phyloP scores from a whole-genome alignment of 2,329 filamentous ascomycete species.

The Aspergillus sp. region DNA sequence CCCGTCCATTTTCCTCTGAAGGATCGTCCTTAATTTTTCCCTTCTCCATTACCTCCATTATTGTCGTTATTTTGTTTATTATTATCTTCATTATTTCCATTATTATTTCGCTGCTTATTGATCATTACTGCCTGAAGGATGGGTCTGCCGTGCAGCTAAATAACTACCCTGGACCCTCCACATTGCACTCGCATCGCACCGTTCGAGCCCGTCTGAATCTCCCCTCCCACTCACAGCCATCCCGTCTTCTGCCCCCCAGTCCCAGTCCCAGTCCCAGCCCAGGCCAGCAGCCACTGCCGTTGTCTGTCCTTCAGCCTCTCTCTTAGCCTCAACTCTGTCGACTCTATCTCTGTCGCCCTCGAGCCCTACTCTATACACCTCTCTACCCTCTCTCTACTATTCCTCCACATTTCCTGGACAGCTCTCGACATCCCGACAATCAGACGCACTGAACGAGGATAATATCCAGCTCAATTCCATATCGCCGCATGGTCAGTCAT shows the following conservation, averaged over 20 bases:
- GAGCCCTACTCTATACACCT: too few relatives aligned
- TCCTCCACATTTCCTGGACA: too few relatives aligned
- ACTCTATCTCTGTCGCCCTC: too few relatives aligned
- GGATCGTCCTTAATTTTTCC: slow-evolving; percentile 6
- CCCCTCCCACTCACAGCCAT: not conserved
- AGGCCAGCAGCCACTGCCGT: not conserved
- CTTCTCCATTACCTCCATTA: slow-evolving; percentile 6
- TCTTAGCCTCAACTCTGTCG: slow-evolving; percentile 6
- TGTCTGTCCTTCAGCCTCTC: not conserved
- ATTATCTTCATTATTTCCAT: too few relatives aligned
- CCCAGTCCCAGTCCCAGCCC: not conserved
- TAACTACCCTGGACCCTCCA: slow-evolving; percentile 38
- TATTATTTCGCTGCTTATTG: slow-evolving; percentile 3
- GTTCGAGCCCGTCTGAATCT: slow-evolving; percentile 11
- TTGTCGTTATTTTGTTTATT: too few relatives aligned
- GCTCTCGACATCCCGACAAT: too few relatives aligned
- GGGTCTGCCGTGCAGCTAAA: slow-evolving; percentile 31
- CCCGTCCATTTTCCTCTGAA: slow-evolving; percentile 8
- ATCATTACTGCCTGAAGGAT: slow-evolving; percentile 18
- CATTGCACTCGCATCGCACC: slow-evolving; percentile 21
- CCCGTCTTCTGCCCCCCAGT: not conserved
- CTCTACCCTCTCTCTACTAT: too few relatives aligned
- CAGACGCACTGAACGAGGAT: too few relatives aligned
- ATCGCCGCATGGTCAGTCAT: slow-evolving; percentile 25
- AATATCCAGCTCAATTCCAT: not conserved